phyloP scores from a whole-genome alignment of 306 rosid species.

The Ormosia semicastrata region DNA sequence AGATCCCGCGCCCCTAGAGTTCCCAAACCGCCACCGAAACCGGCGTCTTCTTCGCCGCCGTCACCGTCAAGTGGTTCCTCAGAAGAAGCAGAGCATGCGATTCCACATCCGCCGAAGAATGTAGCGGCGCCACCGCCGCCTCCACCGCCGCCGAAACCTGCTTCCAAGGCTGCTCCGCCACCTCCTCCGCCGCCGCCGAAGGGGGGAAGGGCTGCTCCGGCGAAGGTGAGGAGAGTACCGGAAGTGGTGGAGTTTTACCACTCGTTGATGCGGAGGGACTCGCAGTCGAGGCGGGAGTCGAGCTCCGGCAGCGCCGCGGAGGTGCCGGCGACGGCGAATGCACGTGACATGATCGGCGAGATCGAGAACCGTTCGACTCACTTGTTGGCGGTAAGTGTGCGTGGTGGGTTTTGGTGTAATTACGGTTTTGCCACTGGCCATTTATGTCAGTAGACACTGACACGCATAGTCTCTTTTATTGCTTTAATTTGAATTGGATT shows the following conservation, averaged over 20 bases:
- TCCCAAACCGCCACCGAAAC: slow-evolving; percentile 94
- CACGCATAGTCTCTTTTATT: slow-evolving; percentile 38
- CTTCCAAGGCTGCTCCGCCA: slow-evolving; percentile 52
- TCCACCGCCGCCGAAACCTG: slow-evolving; percentile 35
- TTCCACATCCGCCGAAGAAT: slow-evolving; percentile 30
- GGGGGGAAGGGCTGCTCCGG: slow-evolving; percentile 44
- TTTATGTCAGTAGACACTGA: slow-evolving; percentile 47
- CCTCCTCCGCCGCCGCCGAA: slow-evolving; percentile 71
- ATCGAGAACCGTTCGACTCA: slow-evolving; percentile 98
- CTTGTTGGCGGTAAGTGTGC: slow-evolving; percentile 77
- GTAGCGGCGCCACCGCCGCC: slow-evolving; percentile 17
- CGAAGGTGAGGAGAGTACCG: slow-evolving; percentile 80
- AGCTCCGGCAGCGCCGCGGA: slow-evolving; percentile 43
- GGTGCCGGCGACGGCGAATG: slow-evolving; percentile 56
- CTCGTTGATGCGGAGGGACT: slow-evolving; percentile 89
- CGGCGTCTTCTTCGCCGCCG: slow-evolving; percentile 42
- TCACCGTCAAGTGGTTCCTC: slow-evolving; percentile 22
- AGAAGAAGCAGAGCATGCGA: slow-evolving; percentile 30
- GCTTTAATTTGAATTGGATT: slow-evolving; percentile 42
- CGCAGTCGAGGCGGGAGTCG: slow-evolving; percentile 59
- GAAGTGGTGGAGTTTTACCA: slow-evolving; percentile 99
- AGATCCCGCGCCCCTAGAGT: slow-evolving; percentile 86
- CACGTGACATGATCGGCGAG: slow-evolving; percentile 99
- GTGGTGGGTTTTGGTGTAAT: slow-evolving; percentile 29
- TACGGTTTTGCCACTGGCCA: slow-evolving; percentile 48